phyloP scores from a whole-genome alignment of 2,329 filamentous ascomycete genomes.

The Chrysoporthe puriensis region DNA sequence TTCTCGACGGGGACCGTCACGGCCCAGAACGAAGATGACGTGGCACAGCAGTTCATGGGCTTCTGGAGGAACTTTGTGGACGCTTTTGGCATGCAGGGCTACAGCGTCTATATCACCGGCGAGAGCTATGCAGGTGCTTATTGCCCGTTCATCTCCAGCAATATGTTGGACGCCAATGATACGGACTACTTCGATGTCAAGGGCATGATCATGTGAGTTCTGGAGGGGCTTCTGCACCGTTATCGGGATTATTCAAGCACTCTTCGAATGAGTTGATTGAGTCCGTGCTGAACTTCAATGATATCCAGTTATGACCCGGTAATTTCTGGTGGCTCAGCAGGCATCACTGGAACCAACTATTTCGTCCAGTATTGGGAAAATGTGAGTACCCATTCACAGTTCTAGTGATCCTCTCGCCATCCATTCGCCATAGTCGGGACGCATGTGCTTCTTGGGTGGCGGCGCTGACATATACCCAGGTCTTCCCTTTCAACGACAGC shows the following conservation, averaged over 20 bases:
- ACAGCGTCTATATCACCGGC: conserved; percentile 70
- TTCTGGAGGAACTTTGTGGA: conserved; percentile 76
- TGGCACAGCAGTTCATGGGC: conserved; percentile 68
- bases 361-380: conserved; percentile 60
- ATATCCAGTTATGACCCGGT: conserved; percentile 61
- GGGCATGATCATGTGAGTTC: conserved; percentile 59
- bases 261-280: background rate
- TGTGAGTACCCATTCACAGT: background rate
- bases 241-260: too few relatives aligned
- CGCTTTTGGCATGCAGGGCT: conserved; percentile 63
- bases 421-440: background rate
- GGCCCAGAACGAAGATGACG: conserved; percentile 65
- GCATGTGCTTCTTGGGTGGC: background rate
- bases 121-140: conserved; percentile 57
- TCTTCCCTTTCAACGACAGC: conserved; percentile 63
- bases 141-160: conserved; percentile 69
- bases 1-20: conserved; percentile 66
- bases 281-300: background rate
- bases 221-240: too few relatives aligned
- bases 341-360: conserved; percentile 49
- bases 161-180: conserved; percentile 68
- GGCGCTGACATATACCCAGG: conserved; percentile 28
- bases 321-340: conserved; percentile 52
- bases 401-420: background rate
- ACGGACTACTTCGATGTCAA: conserved; percentile 66